phyloP scores from a whole-genome alignment of 345 rosid species.

The Passiflora organensis region DNA sequence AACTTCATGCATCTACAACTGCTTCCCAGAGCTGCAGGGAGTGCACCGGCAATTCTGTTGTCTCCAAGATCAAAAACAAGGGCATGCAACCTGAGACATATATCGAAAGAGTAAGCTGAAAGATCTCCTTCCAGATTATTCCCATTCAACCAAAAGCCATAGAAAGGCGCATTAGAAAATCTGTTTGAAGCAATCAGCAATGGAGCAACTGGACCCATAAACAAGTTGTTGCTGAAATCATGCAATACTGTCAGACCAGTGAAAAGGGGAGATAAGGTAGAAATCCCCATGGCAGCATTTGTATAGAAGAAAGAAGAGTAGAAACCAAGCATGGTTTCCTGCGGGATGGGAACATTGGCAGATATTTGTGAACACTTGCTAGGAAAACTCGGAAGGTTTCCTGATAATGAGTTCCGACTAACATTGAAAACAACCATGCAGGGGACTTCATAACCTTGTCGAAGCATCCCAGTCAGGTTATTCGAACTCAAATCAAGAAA shows the following conservation, averaged over 20 bases:
- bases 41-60: slow-evolving; percentile 36
- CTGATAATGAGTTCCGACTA: slow-evolving; percentile 35
- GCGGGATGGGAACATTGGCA: slow-evolving; percentile 2
- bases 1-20: slow-evolving; percentile 31
- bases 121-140: slow-evolving; percentile 35
- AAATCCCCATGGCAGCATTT: slow-evolving; percentile 10
- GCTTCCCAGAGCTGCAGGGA: slow-evolving; percentile 37
- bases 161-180: slow-evolving; percentile 28
- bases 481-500: slow-evolving; percentile 48
- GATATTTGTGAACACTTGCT: slow-evolving; percentile 22
- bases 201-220: slow-evolving; percentile 35
- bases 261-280: slow-evolving; percentile 12
- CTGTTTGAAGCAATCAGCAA: slow-evolving; percentile 22
- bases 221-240: slow-evolving; percentile 41
- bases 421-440: slow-evolving; percentile 42
- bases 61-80: slow-evolving; percentile 33
- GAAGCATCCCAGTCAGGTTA: slow-evolving; percentile 38
- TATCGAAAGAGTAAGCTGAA: slow-evolving; percentile 33
- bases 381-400: slow-evolving; percentile 28
- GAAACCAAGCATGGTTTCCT: slow-evolving; percentile 21
- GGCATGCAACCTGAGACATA: slow-evolving; percentile 32
- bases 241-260: slow-evolving; percentile 29
- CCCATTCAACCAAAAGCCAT: slow-evolving; percentile 39
- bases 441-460: slow-evolving; percentile 26
- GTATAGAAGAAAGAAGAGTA: slow-evolving; percentile 33